phyloP scores from a whole-genome alignment of 2,329 filamentous ascomycete genomes.

The Fusarium bulbicola region DNA sequence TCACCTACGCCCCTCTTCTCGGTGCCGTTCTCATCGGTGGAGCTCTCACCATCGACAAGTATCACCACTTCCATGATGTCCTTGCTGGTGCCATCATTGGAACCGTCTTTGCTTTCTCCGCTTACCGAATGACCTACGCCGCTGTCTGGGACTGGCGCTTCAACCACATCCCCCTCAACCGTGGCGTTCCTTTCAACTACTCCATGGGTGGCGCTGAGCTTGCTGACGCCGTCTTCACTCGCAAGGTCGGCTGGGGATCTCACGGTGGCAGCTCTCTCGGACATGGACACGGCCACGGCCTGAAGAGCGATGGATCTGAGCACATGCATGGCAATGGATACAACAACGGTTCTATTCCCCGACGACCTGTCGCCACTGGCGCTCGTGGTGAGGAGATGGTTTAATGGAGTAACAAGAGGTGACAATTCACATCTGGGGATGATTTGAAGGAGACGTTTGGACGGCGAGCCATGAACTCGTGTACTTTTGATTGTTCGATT shows the following conservation, averaged over 20 bases:
- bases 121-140: constrained; percentile 74
- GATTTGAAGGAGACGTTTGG: neutral
- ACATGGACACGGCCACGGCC: constrained; percentile 12
- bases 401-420: neutral
- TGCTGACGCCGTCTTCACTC: constrained; percentile 64
- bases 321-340: constrained; percentile 18
- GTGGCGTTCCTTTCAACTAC: constrained; percentile 64
- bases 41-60: constrained; percentile 76
- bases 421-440: too few relatives aligned
- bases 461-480: neutral
- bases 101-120: constrained; percentile 69
- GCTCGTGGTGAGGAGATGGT: constrained; percentile 28
- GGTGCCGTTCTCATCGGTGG: constrained; percentile 74
- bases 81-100: constrained; percentile 73
- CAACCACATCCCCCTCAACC: constrained; percentile 71
- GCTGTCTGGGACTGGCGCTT: constrained; percentile 73
- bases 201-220: constrained; percentile 55
- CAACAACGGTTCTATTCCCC: constrained; percentile 27
- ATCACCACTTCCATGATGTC: constrained; percentile 81
- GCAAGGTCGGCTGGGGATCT: constrained; percentile 67
- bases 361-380: constrained; percentile 23
- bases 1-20: constrained; percentile 71
- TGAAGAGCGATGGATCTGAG: constrained; percentile 27
- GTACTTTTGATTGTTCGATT: neutral
- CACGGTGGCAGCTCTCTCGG: constrained; percentile 19